Evolutionary conservation across 257 asterid genomes (phyloP).

Genomic region (Jasminum sambac): DNA sequence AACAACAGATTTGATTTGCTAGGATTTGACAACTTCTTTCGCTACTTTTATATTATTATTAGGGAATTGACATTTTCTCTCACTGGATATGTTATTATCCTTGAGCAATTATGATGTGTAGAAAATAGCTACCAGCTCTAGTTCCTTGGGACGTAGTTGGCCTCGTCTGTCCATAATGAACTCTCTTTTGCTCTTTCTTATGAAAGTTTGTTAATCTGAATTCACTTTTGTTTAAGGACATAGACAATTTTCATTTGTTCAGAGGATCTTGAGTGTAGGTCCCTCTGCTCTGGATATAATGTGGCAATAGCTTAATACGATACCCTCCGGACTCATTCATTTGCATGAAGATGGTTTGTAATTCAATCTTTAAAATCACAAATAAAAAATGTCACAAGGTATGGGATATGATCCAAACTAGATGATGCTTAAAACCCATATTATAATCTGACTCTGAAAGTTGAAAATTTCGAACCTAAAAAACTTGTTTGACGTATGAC

Average conservation of each 20-base stretch:
- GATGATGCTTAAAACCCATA: background rate
- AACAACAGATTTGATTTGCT: background rate
- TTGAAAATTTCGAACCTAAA: background rate
- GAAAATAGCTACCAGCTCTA: background rate
- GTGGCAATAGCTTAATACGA: background rate
- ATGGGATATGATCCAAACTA: background rate
- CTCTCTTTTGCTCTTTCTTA: background rate
- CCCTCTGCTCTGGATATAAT: background rate
- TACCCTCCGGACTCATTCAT: no score
- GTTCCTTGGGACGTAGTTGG: background rate
- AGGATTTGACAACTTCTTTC: background rate
- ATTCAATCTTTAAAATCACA: background rate
- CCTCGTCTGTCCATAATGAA: background rate
- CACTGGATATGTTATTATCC: background rate
- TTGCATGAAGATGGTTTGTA: background rate
- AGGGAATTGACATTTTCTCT: background rate
- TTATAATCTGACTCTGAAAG: background rate
- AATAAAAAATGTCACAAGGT: background rate
- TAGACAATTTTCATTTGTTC: background rate
- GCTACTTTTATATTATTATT: background rate
- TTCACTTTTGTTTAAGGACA: background rate
- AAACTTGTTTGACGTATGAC: background rate
- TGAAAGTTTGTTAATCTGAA: background rate
- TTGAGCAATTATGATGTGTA: background rate
- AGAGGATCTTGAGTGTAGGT: background rate